phyloP scores from a whole-genome alignment of 164 flowering plant genomes.

The Magnolia officinalis region DNA sequence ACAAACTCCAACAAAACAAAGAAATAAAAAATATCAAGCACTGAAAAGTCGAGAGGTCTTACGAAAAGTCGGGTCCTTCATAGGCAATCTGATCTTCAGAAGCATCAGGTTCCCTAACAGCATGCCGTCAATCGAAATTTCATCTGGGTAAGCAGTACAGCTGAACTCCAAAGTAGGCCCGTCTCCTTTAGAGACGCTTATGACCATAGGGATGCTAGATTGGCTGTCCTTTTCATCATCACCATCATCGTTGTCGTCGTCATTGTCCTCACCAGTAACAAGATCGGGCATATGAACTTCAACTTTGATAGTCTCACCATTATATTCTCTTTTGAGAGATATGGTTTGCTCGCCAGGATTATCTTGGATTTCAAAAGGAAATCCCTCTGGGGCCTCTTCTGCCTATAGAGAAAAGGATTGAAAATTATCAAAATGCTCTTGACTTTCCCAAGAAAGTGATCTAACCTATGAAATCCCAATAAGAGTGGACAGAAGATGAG shows the following conservation, averaged over 20 bases:
- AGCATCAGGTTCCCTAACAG: conserved; percentile 46
- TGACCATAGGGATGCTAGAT: conserved; percentile 53
- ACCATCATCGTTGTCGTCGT: conserved; percentile 20
- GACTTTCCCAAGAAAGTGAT: background rate
- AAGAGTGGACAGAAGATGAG: background rate
- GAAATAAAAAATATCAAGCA: background rate
- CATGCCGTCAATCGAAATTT: conserved; percentile 67
- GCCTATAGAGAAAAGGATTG: conserved; percentile 28
- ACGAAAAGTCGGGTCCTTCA: conserved; percentile 87
- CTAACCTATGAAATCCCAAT: background rate
- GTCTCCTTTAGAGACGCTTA: conserved; percentile 54
- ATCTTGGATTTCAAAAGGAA: conserved; percentile 76
- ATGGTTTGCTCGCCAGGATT: conserved; percentile 54
- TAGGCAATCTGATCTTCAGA: conserved; percentile 67
- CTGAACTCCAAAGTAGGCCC: conserved; percentile 60
- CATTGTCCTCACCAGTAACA: conserved; percentile 46
- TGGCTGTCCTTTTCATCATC: conserved; percentile 22
- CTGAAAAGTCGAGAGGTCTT: conserved; percentile 23
- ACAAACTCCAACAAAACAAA: background rate
- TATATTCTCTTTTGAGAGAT: conserved; percentile 50
- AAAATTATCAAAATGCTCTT: background rate
- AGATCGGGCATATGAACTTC: conserved; percentile 78
- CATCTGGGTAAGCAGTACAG: conserved; percentile 61
- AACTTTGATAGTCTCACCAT: conserved; percentile 62
- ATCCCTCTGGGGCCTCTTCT: conserved; percentile 50